Percentiles rank a stretch among this genome's conserved stretches.
phyloP scores from a whole-genome alignment of 73 alveolate genomes.

The Paramecium octaurelia region DNA sequence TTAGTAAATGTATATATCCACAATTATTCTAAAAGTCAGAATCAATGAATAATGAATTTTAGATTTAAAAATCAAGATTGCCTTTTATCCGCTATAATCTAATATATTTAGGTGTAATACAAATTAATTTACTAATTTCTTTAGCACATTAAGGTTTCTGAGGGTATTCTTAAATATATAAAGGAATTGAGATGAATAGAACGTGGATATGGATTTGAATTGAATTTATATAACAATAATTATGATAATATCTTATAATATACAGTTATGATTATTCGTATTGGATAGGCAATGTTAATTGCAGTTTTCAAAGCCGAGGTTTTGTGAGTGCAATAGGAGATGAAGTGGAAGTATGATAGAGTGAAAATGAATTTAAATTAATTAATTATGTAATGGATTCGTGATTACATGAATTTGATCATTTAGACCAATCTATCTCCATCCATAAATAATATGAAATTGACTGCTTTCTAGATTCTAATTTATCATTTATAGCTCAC shows the following conservation, averaged over 20 bases:
- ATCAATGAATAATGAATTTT: background rate
- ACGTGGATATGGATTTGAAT: background rate
- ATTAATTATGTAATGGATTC: slow-evolving; percentile 20
- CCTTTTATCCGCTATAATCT: too few relatives aligned
- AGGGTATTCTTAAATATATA: background rate
- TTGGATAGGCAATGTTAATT: too few relatives aligned
- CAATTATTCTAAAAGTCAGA: background rate
- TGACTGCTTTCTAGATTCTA: background rate
- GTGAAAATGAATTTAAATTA: background rate
- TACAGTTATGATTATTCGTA: background rate
- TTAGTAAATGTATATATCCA: background rate
- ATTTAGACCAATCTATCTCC: slow-evolving; percentile 12
- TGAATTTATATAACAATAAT: background rate
- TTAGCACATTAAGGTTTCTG: background rate
- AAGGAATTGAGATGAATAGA: background rate
- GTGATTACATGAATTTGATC: slow-evolving; percentile 18
- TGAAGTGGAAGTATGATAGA: background rate
- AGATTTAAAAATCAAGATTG: background rate
- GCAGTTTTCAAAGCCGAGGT: too few relatives aligned
- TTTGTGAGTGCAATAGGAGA: background rate
- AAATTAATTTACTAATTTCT: background rate
- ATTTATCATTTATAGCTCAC: background rate
- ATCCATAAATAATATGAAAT: background rate
- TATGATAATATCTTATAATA: background rate
- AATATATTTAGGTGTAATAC: background rate